Percentiles rank a stretch among this genome's conserved stretches.
phyloP scores from a whole-genome alignment of 176 grass and related monocot genomes.

The Oryza brachyantha region DNA sequence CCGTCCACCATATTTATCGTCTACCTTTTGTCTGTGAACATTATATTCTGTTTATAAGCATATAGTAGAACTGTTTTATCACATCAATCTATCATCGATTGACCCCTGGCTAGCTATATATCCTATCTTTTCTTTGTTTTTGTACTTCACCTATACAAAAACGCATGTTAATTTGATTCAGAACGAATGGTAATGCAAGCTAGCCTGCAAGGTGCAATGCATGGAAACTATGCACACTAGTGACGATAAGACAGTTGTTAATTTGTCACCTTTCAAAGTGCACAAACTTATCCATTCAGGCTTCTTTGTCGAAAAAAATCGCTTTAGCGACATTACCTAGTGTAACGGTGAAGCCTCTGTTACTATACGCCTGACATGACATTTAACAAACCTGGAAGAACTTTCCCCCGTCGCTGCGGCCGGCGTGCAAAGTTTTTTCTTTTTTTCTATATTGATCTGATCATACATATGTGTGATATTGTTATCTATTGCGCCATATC shows the following conservation, averaged over 20 bases:
- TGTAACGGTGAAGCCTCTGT: conserved; percentile 59
- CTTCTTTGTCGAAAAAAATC: conserved; percentile 39
- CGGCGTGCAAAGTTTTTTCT: not conserved
- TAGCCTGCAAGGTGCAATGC: not conserved
- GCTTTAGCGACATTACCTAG: conserved; percentile 45
- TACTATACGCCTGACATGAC: conserved; percentile 44
- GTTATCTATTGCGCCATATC: not conserved
- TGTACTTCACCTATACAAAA: conserved; percentile 24
- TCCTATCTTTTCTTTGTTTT: conserved; percentile 9
- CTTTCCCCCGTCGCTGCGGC: conserved; percentile 15
- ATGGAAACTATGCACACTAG: not conserved
- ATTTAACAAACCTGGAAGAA: conserved; percentile 47
- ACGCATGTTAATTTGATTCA: conserved; percentile 18
- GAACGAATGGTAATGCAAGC: conserved; percentile 12
- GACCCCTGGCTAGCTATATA: not conserved
- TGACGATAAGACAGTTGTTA: conserved; percentile 12
- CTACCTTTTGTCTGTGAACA: conserved; percentile 22
- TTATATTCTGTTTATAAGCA: not conserved
- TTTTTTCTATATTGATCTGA: too few species aligned
- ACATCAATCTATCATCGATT: not conserved
- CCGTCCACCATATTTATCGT: conserved; percentile 29
- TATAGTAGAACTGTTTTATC: not conserved
- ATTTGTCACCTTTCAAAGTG: conserved; percentile 41
- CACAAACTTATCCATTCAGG: conserved; percentile 43
- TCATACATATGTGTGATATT: not conserved